These are phyloP conservation scores for Danielia reshetovae DNA, from an alignment of 805 yeast genomes.

Conservation along the genomic window DNA sequence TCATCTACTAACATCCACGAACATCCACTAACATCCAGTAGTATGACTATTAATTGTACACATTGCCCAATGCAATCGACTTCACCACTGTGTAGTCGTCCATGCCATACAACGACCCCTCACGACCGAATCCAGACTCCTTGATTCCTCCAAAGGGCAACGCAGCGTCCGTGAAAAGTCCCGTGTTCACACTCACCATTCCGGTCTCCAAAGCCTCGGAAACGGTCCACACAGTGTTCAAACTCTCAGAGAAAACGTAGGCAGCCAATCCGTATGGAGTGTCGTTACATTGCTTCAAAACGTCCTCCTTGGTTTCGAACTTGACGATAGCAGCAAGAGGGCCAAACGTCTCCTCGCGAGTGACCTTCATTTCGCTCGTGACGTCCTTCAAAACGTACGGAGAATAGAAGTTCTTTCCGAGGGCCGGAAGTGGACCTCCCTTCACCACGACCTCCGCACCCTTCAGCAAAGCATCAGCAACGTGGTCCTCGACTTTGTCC, in stretches of 20 bases:
- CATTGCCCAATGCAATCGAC: conserved; percentile 51
- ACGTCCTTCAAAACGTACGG: conserved; percentile 55
- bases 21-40: too few species aligned
- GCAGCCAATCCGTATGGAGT: conserved; percentile 57
- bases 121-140: conserved; percentile 77
- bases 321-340: conserved; percentile 57
- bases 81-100: conserved; percentile 70
- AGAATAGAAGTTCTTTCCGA: conserved; percentile 50
- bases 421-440: conserved; percentile 50
- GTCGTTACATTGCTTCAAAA: conserved; percentile 50
- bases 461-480: conserved; percentile 48
- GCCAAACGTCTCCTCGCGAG: conserved; percentile 61
- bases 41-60: background rate
- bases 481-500: conserved; percentile 52
- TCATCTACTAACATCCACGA: too few species aligned
- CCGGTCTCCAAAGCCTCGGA: conserved; percentile 64
- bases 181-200: conserved; percentile 81
- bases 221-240: conserved; percentile 48
- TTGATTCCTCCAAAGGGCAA: conserved; percentile 76
- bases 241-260: conserved; percentile 51
- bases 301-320: conserved; percentile 53
- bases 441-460: conserved; percentile 50
- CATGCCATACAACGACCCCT: conserved; percentile 71
- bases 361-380: conserved; percentile 46
- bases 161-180: conserved; percentile 62